Evolutionary conservation across 2,329 filamentous ascomycete genomes (phyloP).

Genomic region (Exophiala bonariae): DNA sequence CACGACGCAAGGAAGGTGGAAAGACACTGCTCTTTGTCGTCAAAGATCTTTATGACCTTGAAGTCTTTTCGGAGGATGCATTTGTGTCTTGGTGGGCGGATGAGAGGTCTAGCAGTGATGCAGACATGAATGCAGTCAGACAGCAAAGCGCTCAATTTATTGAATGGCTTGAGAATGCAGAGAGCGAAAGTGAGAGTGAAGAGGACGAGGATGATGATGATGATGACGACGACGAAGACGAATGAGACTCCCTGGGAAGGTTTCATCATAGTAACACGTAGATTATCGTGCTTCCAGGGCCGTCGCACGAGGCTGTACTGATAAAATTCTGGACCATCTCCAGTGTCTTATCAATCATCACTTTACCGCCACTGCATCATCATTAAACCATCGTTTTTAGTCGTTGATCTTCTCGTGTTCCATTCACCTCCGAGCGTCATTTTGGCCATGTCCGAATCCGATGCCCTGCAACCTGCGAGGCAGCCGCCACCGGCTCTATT

Average conservation of each 20-base stretch:
- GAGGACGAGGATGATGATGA: conserved; percentile 64
- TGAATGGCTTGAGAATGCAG: conserved; percentile 78
- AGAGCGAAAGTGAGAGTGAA: conserved; percentile 68
- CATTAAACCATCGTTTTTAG: too few species aligned
- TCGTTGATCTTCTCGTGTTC: too few species aligned
- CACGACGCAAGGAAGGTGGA: conserved; percentile 63
- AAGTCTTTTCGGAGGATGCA: conserved; percentile 85
- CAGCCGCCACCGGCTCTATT: too few species aligned
- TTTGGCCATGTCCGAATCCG: too few species aligned
- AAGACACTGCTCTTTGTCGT: conserved; percentile 72
- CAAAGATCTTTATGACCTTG: conserved; percentile 81
- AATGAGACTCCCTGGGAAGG: neutral
- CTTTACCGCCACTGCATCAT: too few species aligned
- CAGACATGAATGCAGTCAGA: conserved; percentile 69
- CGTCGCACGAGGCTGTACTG: too few species aligned
- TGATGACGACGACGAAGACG: conserved; percentile 38
- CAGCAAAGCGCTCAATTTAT: conserved; percentile 76
- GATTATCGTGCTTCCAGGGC: too few species aligned
- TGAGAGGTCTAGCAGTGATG: conserved; percentile 64
- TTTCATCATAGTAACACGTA: too few species aligned
- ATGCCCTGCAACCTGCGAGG: too few species aligned
- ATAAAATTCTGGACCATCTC: too few species aligned
- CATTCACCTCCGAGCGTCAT: too few species aligned
- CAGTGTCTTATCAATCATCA: too few species aligned
- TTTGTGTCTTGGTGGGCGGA: conserved; percentile 88